These are phyloP conservation scores for Cordia subcordata DNA, from an alignment of 257 asterid genomes.

Conservation along the genomic window DNA sequence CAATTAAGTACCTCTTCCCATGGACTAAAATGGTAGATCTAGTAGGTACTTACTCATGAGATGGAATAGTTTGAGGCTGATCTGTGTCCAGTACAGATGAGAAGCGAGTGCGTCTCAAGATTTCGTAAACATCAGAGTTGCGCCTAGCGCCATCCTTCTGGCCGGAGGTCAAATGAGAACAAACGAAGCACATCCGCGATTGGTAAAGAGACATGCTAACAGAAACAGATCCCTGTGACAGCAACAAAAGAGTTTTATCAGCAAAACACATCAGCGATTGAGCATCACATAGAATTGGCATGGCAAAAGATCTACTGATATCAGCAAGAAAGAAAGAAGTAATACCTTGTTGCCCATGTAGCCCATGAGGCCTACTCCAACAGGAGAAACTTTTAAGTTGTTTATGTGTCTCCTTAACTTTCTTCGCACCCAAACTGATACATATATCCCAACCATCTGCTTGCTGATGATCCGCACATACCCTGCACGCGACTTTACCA, in stretches of 20 bases:
- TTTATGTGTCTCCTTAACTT: slow-evolving; percentile 78
- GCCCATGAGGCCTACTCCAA: slow-evolving; percentile 96
- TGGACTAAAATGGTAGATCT: too few species aligned
- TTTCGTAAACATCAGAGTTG: slow-evolving; percentile 74
- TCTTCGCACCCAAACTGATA: slow-evolving; percentile 81
- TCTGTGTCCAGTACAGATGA: slow-evolving; percentile 62
- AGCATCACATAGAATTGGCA: not conserved
- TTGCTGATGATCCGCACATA: slow-evolving; percentile 83
- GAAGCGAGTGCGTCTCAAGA: slow-evolving; percentile 72
- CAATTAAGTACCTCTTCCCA: too few species aligned
- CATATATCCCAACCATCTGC: slow-evolving; percentile 96
- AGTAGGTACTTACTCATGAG: slow-evolving; percentile 68
- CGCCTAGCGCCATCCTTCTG: slow-evolving; percentile 77
- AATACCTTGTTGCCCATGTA: slow-evolving; percentile 92
- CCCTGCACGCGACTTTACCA: slow-evolving; percentile 28
- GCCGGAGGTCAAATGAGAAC: slow-evolving; percentile 93
- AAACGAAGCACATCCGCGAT: slow-evolving; percentile 79
- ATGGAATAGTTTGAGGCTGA: slow-evolving; percentile 82
- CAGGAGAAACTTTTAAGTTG: slow-evolving; percentile 84
- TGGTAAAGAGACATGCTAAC: slow-evolving; percentile 88
- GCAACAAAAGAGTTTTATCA: too few species aligned
- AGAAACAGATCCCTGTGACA: slow-evolving; percentile 85
- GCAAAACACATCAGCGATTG: too few species aligned
- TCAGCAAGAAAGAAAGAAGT: slow-evolving; percentile 1
- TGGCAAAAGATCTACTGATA: too few species aligned